These are phyloP conservation scores for Phaeodactylum tricornutum DNA, from an alignment of 108 stramenopile species.

Conservation along the genomic window DNA sequence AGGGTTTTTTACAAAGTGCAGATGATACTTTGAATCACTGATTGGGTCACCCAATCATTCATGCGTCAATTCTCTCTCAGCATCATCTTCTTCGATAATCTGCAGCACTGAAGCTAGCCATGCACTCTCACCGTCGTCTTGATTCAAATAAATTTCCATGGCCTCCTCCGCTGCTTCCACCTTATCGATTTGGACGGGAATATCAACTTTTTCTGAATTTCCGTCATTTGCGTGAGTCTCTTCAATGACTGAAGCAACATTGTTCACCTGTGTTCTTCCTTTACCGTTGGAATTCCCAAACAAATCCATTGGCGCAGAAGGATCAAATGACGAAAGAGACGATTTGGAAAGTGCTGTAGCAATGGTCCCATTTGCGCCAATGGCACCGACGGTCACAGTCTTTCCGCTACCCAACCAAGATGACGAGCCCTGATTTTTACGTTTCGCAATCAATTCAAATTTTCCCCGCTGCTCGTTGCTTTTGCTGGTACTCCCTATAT, in stretches of 20 bases:
- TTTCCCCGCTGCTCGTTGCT: neutral
- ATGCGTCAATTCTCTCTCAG: constrained; percentile 10
- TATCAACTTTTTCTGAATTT: neutral
- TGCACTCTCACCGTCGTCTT: constrained; percentile 59
- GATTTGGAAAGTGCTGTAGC: too few species aligned
- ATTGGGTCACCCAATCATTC: too few species aligned
- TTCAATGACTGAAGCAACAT: neutral
- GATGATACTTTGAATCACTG: constrained; percentile 1
- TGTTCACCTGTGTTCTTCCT: neutral
- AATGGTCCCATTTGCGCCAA: too few species aligned
- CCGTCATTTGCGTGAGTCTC: neutral
- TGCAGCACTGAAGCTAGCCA: constrained; percentile 45
- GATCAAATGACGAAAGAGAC: neutral
- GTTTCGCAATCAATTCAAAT: too few species aligned
- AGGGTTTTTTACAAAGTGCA: too few species aligned
- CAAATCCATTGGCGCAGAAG: neutral
- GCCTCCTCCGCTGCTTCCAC: constrained; percentile 33
- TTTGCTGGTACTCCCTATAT: neutral
- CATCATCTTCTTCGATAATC: constrained; percentile 37
- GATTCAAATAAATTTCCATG: constrained; percentile 58
- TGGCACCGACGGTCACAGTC: too few species aligned
- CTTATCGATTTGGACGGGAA: constrained; percentile 4
- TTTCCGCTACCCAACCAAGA: too few species aligned
- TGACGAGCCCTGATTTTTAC: too few species aligned
- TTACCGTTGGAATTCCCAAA: neutral